Base-by-base conservation (phyloP, 768 basidiomycete genomes). In the Mycena polygramma region DNA sequence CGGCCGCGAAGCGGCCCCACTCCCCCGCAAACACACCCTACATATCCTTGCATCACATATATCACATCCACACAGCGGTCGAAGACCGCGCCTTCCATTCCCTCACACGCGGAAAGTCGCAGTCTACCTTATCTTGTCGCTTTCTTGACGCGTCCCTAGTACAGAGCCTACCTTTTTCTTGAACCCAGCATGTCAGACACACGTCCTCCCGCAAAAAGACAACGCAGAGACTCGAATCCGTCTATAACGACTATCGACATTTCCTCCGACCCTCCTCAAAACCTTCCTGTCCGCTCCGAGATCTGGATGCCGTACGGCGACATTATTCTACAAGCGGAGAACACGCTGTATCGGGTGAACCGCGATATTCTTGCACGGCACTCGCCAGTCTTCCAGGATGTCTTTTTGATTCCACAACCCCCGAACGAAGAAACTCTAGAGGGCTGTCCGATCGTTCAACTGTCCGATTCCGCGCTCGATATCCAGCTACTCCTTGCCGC, bases 311-410 rank as follows among this genome's bases (percentile, higher is more conserved):
- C 52, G 2, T 37, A 70, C 39, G 72, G 72, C 39, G 61, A 67
- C 20, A 57, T 73, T 37, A 63, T 73, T 26, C 36, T 73, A 2
- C 45, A 73, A 43, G 64, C 61, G 36, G 59, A 67, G 36, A 57
- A 51, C 1, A 73, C 48, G 7, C 52, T 26, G 11, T 73, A 70
- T 24, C 71, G 72, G n/a, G 59, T 70, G 14, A 36, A 66, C 26
- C 43, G 51, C 22, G 55, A 57, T 8, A 30, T 70, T n/a, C 69
- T 73, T 30, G 26, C 58, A 14, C 49, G 48, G 24, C 51, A 70
- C 37, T 73, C 72, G 7, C 22, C 63, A 4, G 63, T 75, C 9
- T 75, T 75, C 55, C 46, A 54, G 11, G 73, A 71, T 26, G 61
- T 73, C 46, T 73, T 75, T 41, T 45, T 45, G 8, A 35, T 73